Evolutionary conservation across 345 rosid genomes (phyloP).

Genomic region (Chamaenerion angustifolium): DNA sequence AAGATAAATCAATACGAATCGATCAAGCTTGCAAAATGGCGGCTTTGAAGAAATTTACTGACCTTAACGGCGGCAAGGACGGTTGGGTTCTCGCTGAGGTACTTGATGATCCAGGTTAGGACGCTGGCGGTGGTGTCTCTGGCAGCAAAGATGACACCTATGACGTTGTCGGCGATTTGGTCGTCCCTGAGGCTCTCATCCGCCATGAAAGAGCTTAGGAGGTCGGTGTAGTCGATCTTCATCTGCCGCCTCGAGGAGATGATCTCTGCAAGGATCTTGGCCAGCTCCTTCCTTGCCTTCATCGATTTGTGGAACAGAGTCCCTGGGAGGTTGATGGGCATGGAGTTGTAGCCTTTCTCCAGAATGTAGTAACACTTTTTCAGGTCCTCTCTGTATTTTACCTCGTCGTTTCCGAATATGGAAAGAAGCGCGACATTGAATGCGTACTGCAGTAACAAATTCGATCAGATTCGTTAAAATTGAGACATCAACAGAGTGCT

Average conservation of each 20-base stretch:
- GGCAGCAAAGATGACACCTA: conserved; percentile 49
- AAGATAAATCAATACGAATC: too few species aligned
- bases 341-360: conserved; percentile 85
- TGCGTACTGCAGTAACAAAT: conserved; percentile 13
- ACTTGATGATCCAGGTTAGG: conserved; percentile 43
- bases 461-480: too few species aligned
- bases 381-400: conserved; percentile 32
- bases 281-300: conserved; percentile 79
- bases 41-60: background rate
- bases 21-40: too few species aligned
- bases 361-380: conserved; percentile 75
- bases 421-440: conserved; percentile 28
- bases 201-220: conserved; percentile 23
- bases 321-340: conserved; percentile 83
- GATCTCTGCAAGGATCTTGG: conserved; percentile 33
- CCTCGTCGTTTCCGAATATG: conserved; percentile 23
- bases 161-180: conserved; percentile 39
- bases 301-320: conserved; percentile 76
- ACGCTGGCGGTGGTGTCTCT: conserved; percentile 50
- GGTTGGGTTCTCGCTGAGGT: conserved; percentile 24
- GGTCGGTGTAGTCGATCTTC: conserved; percentile 17
- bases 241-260: conserved; percentile 19
- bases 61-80: conserved; percentile 30
- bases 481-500: too few species aligned
- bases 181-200: conserved; percentile 21